Base-by-base conservation (phyloP, 768 basidiomycete genomes). In the Gloeostereum incarnatum region DNA sequence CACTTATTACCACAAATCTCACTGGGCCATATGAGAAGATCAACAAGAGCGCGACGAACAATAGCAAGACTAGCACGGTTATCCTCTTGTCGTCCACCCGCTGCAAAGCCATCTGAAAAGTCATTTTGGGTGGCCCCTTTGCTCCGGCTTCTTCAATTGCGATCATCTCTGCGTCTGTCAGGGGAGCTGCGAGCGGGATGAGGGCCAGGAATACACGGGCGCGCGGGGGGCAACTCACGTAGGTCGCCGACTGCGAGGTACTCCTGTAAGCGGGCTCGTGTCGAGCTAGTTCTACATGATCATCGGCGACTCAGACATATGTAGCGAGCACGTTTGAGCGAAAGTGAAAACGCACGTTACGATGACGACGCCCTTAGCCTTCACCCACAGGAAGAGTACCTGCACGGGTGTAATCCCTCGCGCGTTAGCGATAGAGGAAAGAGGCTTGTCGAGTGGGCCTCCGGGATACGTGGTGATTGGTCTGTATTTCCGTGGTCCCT, bases 301-400 rank as follows among this genome's bases (percentile, higher is more conserved):
- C n/a, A n/a, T n/a, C n/a, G n/a, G n/a, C n/a, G n/a, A n/a, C n/a
- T 52, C 25, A 24, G 39, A 5, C 9, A 7, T 18, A 16, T n/a
- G 14, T 9, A 8, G 5, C 8, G 4, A 31, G 22, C 11, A 11
- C 17, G 14, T 14, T 8, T 8, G 26, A 29, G 26, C 26, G 14
- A 7, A 8, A 10, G 32, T 8, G 17, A 19, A 31, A 23, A 57
- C 69, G 36, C 51, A 78, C 78, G 81, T 85, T 43, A 84, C 77
- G 35, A 83, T 71, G 5, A 75, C 71, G 2, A 65, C 72, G 21
- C 76, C 75, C 51, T 88, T 87, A 21, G 69, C 66, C 47, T 65
- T 69, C 2, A 75, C 75, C 84, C 85, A 88, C 1, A 69, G 58
- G 36, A 87, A 69, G 17, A 87, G 58, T 24, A 84, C 74, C 47